These are phyloP conservation scores for Raphanus raphanistrum DNA, from an alignment of 345 rosid genomes.

Conservation along the genomic window DNA sequence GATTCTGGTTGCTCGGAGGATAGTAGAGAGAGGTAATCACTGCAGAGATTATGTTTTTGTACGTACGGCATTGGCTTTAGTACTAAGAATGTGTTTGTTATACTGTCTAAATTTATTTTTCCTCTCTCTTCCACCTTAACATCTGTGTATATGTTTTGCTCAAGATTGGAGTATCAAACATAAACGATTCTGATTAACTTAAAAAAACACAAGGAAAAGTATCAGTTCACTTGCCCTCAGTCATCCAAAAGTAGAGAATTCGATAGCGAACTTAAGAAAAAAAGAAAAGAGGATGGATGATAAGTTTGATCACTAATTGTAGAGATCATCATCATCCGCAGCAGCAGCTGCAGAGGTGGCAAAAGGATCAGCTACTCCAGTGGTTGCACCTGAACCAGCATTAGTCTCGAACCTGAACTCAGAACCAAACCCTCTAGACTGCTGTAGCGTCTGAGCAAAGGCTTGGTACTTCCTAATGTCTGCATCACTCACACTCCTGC, in stretches of 20 bases:
- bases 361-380: constrained; percentile 69
- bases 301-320: constrained; percentile 44
- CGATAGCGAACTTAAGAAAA: constrained; percentile 2
- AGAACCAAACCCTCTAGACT: constrained; percentile 88
- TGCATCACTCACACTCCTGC: constrained; percentile 96
- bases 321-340: constrained; percentile 83
- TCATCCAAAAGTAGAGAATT: constrained; percentile 27
- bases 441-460: constrained; percentile 96
- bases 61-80: constrained; percentile 20
- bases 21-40: constrained; percentile 27
- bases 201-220: constrained; percentile 23
- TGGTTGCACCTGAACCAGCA: constrained; percentile 56
- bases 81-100: constrained; percentile 34
- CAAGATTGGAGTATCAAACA: not conserved
- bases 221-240: constrained; percentile 8
- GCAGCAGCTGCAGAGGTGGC: constrained; percentile 71
- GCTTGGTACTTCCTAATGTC: constrained; percentile 95
- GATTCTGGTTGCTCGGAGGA: constrained; percentile 30
- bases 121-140: not conserved
- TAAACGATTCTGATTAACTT: constrained; percentile 20
- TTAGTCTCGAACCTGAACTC: constrained; percentile 77
- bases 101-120: not conserved
- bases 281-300: not conserved
- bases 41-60: constrained; percentile 12
- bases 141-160: not conserved